Base-by-base conservation (phyloP, 371 early-diverging fungal species). In the Quaeritorhiza haematococci region DNA sequence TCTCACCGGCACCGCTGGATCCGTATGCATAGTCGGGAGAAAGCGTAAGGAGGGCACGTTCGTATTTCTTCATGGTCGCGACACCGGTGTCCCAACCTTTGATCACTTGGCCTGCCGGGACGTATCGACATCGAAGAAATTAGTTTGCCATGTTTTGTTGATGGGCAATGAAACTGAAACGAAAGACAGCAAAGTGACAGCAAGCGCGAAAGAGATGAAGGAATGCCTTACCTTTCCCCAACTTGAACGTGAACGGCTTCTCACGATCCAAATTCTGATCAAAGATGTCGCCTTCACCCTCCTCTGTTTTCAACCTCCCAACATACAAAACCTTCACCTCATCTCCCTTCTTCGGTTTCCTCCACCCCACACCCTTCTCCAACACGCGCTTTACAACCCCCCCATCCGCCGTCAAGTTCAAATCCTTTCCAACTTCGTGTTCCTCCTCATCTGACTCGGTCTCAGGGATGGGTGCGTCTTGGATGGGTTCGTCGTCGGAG, bases 101-200 rank as follows among this genome's bases (percentile, higher is more conserved):
- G 76, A 97, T 95, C 58, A 96, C 92, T 57, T 79, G 79, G 23
- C 93, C 93, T 55, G 84, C 81, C 63, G 92, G 21, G 27, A 45
- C 93, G 56, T 92, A 89, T 19, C 47, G 57, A 73, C 77, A 78
- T 24, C 54, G 55, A 64, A 92, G 90, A 43, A 38, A 38, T 38
- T 10, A 38, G 38, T 38, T 38, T 38, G 38, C 38, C 38, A 38
- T 10, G 38, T 38, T n/a, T n/a, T n/a, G n/a, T n/a, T n/a, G n/a
- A n/a, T n/a, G n/a, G n/a, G n/a, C n/a, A n/a, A n/a, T n/a, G n/a
- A n/a, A n/a, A n/a, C n/a, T n/a, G n/a, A n/a, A n/a, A n/a, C n/a
- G n/a, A n/a, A n/a, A n/a, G n/a, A n/a, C n/a, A n/a, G n/a, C n/a
- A n/a, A n/a, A n/a, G n/a, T n/a, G n/a, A n/a, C n/a, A n/a, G n/a